A percentile compares a stretch with the other conserved stretches of the same genome.
phyloP scores from a whole-genome alignment of 208 protist species.

The Wallacemonas sp. region DNA sequence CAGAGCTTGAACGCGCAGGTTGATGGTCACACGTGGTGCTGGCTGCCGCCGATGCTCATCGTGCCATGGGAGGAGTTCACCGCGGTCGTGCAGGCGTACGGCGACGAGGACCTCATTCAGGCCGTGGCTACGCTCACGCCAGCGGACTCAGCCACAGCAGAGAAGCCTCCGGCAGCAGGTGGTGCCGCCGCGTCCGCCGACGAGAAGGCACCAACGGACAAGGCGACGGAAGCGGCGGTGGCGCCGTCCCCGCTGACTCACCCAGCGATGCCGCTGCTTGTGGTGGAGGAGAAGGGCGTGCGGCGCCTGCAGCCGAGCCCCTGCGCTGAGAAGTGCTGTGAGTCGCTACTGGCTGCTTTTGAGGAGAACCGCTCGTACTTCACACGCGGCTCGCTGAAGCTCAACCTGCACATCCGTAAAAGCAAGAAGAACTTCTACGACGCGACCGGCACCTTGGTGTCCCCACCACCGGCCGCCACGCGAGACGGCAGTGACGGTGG shows the following conservation, averaged over 20 bases:
- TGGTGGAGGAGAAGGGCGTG: conserved; percentile 48
- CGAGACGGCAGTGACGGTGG: conserved; percentile 23
- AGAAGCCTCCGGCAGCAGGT: background rate
- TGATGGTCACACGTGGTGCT: conserved; percentile 8
- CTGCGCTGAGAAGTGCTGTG: conserved; percentile 38
- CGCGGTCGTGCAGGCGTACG: conserved; percentile 41
- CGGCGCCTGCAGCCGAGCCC: conserved; percentile 35
- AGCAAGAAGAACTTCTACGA: conserved; percentile 81
- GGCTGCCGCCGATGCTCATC: conserved; percentile 63
- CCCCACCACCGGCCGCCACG: background rate
- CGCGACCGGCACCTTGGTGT: conserved; percentile 42
- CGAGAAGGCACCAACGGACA: conserved; percentile 6
- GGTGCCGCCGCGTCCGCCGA: background rate
- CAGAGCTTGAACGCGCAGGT: background rate
- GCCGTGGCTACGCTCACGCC: background rate
- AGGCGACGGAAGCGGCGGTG: background rate
- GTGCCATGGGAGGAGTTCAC: conserved; percentile 75
- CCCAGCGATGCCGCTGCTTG: conserved; percentile 13
- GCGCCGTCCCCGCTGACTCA: background rate
- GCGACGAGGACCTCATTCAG: conserved; percentile 24
- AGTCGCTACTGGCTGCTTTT: conserved; percentile 28
- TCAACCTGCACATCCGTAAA: conserved; percentile 67
- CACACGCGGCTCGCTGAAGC: conserved; percentile 46
- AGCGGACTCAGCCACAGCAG: background rate
- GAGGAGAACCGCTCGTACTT: conserved; percentile 47